Evolutionary conservation across 805 yeast genomes (phyloP).

Genomic region (Citeromyces matritensis): DNA sequence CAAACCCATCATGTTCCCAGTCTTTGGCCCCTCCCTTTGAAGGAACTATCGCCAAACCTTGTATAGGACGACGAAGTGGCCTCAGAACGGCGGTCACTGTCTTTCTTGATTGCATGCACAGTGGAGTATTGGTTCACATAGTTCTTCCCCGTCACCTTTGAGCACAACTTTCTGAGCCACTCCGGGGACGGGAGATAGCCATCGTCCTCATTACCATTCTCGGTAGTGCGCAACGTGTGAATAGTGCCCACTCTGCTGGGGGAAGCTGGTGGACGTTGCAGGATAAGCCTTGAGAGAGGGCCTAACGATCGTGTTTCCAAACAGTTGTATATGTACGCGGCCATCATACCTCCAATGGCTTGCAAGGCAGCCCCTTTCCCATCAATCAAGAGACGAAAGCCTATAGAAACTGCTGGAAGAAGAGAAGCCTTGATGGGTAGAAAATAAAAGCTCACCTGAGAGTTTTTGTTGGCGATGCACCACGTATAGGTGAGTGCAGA

Average conservation of each 20-base stretch:
- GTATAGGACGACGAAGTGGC: conserved; percentile 5
- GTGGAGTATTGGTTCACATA: conserved; percentile 7
- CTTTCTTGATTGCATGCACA: conserved; percentile 8
- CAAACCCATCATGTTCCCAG: conserved; percentile 14
- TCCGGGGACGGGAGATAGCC: conserved; percentile 44
- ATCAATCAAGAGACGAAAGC: conserved; percentile 26
- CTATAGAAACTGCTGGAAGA: conserved; percentile 25
- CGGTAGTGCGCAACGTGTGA: conserved; percentile 7
- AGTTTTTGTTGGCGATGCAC: conserved; percentile 41
- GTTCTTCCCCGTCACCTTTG: conserved; percentile 14
- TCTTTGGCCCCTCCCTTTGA: conserved; percentile 22
- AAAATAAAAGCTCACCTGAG: conserved; percentile 34
- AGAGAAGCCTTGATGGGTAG: conserved; percentile 42
- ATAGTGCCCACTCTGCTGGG: conserved; percentile 13
- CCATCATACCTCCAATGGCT: conserved; percentile 32
- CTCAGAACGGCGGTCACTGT: conserved; percentile 3
- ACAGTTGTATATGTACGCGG: conserved; percentile 49
- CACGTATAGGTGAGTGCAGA: conserved; percentile 47
- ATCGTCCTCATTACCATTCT: conserved; percentile 28
- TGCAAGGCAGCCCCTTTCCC: conserved; percentile 24
- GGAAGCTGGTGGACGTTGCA: conserved; percentile 7
- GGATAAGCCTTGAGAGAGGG: conserved; percentile 21
- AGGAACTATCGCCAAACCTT: conserved; percentile 7
- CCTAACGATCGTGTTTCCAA: conserved; percentile 42
- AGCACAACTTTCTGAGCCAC: conserved; percentile 19